A percentile compares a stretch with the other conserved stretches of the same genome.
These are phyloP conservation scores for Oryza meridionalis DNA, from an alignment of 176 grass and related monocot genomes.

Conservation along the genomic window DNA sequence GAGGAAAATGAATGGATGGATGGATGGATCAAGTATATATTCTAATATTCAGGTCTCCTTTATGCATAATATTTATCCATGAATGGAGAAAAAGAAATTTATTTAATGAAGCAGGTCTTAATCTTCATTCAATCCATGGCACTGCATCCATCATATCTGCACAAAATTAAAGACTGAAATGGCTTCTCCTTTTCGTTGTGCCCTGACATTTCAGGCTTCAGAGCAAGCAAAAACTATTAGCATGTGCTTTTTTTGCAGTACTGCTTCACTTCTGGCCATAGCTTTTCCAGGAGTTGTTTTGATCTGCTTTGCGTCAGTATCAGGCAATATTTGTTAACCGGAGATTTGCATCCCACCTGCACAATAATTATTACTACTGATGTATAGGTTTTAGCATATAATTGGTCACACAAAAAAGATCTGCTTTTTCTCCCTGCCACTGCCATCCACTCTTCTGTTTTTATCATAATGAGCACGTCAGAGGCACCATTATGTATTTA, in stretches of 20 bases:
- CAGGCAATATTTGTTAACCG: conserved; percentile 24
- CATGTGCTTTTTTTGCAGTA: background rate
- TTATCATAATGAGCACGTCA: background rate
- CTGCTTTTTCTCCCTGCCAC: background rate
- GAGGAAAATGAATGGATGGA: background rate
- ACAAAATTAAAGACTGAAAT: conserved; percentile 3
- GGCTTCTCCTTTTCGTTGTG: conserved; percentile 6
- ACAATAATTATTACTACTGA: background rate
- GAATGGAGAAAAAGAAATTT: background rate
- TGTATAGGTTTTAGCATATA: background rate
- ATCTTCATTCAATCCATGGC: background rate
- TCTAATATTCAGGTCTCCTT: conserved; percentile 8
- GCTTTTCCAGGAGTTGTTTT: conserved; percentile 11
- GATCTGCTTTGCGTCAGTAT: conserved; percentile 25
- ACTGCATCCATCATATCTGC: conserved; percentile 4
- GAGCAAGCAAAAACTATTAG: background rate
- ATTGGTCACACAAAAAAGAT: background rate
- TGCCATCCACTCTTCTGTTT: background rate
- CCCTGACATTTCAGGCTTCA: background rate
- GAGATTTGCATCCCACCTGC: background rate
- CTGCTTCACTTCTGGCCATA: conserved; percentile 23
- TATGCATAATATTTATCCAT: background rate
- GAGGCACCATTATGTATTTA: background rate
- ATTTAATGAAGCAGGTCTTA: background rate
- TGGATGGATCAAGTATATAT: conserved; percentile 12